Conservation (phyloP, 2,329 filamentous ascomycete species). For the Botrytis paeoniae region DNA sequence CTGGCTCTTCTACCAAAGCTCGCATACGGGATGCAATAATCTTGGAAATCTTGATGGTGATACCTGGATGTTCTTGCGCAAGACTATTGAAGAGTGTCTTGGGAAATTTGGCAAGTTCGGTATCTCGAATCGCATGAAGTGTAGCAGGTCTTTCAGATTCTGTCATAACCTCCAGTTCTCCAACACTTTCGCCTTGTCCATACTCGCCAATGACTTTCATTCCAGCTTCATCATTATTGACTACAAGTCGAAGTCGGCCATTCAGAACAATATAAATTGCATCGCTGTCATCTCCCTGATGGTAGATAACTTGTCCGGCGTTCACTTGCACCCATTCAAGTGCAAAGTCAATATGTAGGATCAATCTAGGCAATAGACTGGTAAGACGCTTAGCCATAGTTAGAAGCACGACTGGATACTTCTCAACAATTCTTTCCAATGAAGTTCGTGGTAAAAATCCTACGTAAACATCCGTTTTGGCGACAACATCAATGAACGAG, state of each 20-base stretch:
- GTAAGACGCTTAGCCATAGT: conserved; percentile 97
- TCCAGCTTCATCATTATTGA: conserved; percentile 76
- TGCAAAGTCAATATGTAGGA: conserved; percentile 96
- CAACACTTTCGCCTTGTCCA: conserved; percentile 95
- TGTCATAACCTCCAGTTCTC: conserved; percentile 94
- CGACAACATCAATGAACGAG: conserved; percentile 94
- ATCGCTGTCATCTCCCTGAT: conserved; percentile 92
- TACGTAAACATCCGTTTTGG: conserved; percentile 97
- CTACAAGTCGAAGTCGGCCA: conserved; percentile 79
- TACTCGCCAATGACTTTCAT: conserved; percentile 88
- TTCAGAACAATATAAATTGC: conserved; percentile 98
- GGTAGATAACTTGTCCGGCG: conserved; percentile 90
- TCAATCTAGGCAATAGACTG: conserved; percentile 79
- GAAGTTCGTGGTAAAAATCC: conserved; percentile 85
- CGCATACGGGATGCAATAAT: conserved; percentile 96
- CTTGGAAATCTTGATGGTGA: conserved; percentile 98
- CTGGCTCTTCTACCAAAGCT: conserved; percentile 76
- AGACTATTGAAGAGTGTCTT: conserved; percentile 96
- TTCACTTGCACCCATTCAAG: conserved; percentile 98
- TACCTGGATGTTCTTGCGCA: conserved; percentile 93
- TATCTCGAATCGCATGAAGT: conserved; percentile 92
- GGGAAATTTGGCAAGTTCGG: conserved; percentile 93
- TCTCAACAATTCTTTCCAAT: conserved; percentile 87
- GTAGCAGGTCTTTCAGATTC: conserved; percentile 89
- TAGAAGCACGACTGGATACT: conserved; percentile 84